phyloP scores from a whole-genome alignment of 208 protist species.

The Leishmania arabica region DNA sequence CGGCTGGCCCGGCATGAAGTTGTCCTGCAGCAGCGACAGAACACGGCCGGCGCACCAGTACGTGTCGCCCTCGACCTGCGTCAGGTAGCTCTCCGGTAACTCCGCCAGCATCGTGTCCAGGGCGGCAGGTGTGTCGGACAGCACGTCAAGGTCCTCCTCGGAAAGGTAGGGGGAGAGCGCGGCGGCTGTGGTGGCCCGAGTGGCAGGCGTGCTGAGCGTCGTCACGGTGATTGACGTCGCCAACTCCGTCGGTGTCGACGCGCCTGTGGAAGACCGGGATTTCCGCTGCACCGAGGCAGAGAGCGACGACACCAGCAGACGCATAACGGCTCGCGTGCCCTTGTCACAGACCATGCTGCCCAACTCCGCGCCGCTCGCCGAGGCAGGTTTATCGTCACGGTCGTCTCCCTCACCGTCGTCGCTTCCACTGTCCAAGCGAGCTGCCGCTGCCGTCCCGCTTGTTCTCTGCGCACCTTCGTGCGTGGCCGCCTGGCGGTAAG shows the following conservation, averaged over 20 bases:
- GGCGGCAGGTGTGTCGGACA: conserved; percentile 16
- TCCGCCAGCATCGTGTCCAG: conserved; percentile 36
- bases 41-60: conserved; percentile 91
- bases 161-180: conserved; percentile 12
- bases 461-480: not conserved
- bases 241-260: not conserved
- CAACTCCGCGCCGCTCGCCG: not conserved
- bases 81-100: conserved; percentile 26
- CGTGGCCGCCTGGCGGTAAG: not conserved
- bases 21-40: conserved; percentile 88
- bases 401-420: not conserved
- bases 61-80: conserved; percentile 90
- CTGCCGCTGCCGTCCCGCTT: not conserved
- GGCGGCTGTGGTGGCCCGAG: not conserved
- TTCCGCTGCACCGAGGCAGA: not conserved
- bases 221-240: not conserved
- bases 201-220: not conserved
- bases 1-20: conserved; percentile 89
- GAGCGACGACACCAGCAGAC: conserved; percentile 18
- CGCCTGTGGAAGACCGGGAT: not conserved
- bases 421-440: not conserved
- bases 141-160: conserved; percentile 22
- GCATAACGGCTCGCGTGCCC: conserved; percentile 25
- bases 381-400: not conserved
- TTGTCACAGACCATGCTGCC: not conserved